phyloP scores from a whole-genome alignment of 139 green algal genomes.

The Chlamydomonas sp. region DNA sequence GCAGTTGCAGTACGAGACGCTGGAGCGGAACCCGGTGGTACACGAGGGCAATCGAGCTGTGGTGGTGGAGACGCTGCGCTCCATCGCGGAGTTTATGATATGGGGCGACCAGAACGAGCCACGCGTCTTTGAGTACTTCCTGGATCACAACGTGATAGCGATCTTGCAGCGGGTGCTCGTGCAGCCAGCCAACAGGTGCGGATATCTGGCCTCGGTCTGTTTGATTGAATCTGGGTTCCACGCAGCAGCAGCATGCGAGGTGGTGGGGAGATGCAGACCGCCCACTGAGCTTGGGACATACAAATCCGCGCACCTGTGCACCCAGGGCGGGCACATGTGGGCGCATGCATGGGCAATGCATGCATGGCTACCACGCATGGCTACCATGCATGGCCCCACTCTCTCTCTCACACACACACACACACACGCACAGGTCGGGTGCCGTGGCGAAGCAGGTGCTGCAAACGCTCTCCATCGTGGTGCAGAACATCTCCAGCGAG shows the following conservation, averaged over 20 bases:
- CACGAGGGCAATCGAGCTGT: conserved; percentile 40
- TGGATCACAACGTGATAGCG: conserved; percentile 84
- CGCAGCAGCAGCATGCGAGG: too few species aligned
- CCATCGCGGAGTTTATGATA: conserved; percentile 94
- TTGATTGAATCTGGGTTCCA: too few species aligned
- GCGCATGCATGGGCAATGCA: neutral
- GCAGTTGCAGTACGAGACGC: conserved; percentile 40
- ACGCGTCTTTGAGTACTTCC: conserved; percentile 91
- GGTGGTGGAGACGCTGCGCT: conserved; percentile 86
- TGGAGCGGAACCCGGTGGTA: conserved; percentile 47
- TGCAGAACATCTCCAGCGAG: conserved; percentile 89
- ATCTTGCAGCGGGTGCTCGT: conserved; percentile 81
- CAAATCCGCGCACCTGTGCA: too few species aligned
- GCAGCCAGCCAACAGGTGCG: conserved; percentile 60
- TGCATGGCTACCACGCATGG: too few species aligned
- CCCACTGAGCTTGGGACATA: too few species aligned
- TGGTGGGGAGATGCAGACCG: too few species aligned
- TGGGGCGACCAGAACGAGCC: conserved; percentile 97
- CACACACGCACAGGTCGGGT: neutral
- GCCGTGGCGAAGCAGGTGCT: conserved; percentile 56
- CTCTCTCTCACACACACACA: neutral
- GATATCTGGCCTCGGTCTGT: too few species aligned
- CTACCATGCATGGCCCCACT: neutral
- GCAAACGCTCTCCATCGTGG: conserved; percentile 90
- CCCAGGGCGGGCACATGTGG: too few species aligned